Evolutionary conservation across 306 rosid genomes (phyloP), one percentile per base, ranked within the genome.

Genomic region (Pyrus betulifolia): DNA sequence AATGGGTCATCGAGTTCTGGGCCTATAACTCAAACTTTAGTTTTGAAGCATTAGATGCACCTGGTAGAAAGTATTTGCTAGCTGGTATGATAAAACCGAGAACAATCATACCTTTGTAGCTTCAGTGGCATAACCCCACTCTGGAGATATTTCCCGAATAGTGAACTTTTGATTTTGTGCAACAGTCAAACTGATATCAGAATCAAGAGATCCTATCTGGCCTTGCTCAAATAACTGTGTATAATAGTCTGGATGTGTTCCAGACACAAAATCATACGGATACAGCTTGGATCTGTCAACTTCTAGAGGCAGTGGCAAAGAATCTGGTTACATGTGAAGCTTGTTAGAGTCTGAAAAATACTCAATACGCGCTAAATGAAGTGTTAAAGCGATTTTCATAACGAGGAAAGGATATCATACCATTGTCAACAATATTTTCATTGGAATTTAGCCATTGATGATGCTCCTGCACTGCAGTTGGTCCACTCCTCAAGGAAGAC

Each of bases 101-200:
- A 86, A 52, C 81, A 69, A 46, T 64, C 78, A 67, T 78, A 92
- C 99, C 98, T 92, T 91, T 60, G 97, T 84, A 25, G 83, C 51
- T 85, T 91, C 98, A 40, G 82, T 72, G 68, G 96, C 86, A 85
- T 83, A 89, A 71, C 96, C 92, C 88, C 90, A 87, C 77, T 88
- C 98, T 63, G 99, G 99, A 68, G 90, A 90, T 83, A 96, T 85
- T 78, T 86, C 90, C 59, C 4, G 86, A 72, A 96, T 89, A 31
- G 86, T 74, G 82, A 96, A 96, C 80, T 87, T 96, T 77, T 85
- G 96, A 76, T 89, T 82, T 85, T 85, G 95, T 57, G 81, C 82
- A 67, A 86, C 78, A 23, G 90, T 86, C 88, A 88, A 85, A 68
- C 78, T 84, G 73, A 88, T 71, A 72, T 79, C 89, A 59, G 76